Evolutionary conservation across 805 yeast species (phyloP).

Genomic region (Starmerella khaoyaiensis): DNA sequence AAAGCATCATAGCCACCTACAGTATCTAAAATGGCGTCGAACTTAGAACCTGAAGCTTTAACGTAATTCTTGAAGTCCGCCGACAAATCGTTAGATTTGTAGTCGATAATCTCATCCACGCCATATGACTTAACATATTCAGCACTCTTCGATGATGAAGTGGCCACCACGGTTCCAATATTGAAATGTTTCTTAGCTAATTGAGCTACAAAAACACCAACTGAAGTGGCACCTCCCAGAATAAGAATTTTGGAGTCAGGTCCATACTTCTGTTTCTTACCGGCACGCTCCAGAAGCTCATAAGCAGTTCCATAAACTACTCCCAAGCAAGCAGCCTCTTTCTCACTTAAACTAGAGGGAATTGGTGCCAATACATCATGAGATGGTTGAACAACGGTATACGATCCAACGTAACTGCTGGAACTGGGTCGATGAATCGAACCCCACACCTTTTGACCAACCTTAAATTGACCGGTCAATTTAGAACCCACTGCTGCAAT

Average conservation of each 20-base stretch:
- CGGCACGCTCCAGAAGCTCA: constrained; percentile 29
- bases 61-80: constrained; percentile 8
- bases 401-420: constrained; percentile 22
- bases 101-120: constrained; percentile 37
- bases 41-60: constrained; percentile 23
- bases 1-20: constrained; percentile 47
- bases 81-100: constrained; percentile 8
- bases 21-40: constrained; percentile 52
- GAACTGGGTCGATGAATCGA: constrained; percentile 19
- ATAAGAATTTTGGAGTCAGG: constrained; percentile 41
- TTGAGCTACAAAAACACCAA: constrained; percentile 47
- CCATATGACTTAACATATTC: constrained; percentile 40
- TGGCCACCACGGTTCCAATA: constrained; percentile 42
- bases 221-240: constrained; percentile 65
- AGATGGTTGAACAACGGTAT: constrained; percentile 9
- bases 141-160: constrained; percentile 39
- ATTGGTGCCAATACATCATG: constrained; percentile 29
- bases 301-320: constrained; percentile 53
- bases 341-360: constrained; percentile 37
- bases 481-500: constrained; percentile 43
- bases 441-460: constrained; percentile 59
- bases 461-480: constrained; percentile 30
- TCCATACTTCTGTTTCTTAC: constrained; percentile 22
- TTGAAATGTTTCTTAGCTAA: constrained; percentile 40
- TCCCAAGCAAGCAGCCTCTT: constrained; percentile 55